These are phyloP conservation scores for Phialophora tarda DNA, from an alignment of 2,329 filamentous ascomycete genomes.

Conservation along the genomic window DNA sequence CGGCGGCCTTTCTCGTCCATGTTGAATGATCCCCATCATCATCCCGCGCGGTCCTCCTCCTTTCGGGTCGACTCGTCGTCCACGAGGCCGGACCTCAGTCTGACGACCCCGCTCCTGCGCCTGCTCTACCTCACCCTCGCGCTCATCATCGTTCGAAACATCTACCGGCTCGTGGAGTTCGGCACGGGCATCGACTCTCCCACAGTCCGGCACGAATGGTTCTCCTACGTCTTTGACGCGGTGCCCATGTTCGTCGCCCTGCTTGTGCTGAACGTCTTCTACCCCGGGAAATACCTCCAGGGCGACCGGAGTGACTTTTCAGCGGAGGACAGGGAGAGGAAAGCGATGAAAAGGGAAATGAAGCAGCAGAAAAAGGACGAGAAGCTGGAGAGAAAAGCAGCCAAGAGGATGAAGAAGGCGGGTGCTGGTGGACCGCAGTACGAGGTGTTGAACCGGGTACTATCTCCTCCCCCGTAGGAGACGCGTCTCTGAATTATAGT, in stretches of 20 bases:
- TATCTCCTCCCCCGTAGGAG: not conserved
- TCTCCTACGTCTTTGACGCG: constrained; percentile 50
- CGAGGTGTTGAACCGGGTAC: not conserved
- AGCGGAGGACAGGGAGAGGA: constrained; percentile 50
- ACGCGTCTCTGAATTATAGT: not conserved
- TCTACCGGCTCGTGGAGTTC: constrained; percentile 55
- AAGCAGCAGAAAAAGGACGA: constrained; percentile 43
- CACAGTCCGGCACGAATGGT: constrained; percentile 43
- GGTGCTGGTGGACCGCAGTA: not conserved
- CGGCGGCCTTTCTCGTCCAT: not conserved
- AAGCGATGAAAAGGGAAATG: constrained; percentile 46
- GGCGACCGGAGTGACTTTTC: constrained; percentile 56
- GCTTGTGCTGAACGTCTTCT: constrained; percentile 46
- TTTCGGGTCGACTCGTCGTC: not conserved
- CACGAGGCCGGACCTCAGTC: constrained; percentile 5
- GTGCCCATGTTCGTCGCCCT: constrained; percentile 49
- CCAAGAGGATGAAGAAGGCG: constrained; percentile 11
- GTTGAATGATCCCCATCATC: too few relatives aligned
- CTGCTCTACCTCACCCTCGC: constrained; percentile 59
- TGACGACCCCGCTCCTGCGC: constrained; percentile 46
- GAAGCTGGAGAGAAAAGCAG: constrained; percentile 39
- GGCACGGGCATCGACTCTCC: constrained; percentile 11
- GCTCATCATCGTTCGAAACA: constrained; percentile 60
- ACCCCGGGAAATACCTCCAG: constrained; percentile 50
- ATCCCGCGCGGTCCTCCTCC: not conserved